Percentiles rank a stretch among this genome's conserved stretches.
Conservation (phyloP, 352 stramenopile species). For the Phytophthora pinifolia region DNA sequence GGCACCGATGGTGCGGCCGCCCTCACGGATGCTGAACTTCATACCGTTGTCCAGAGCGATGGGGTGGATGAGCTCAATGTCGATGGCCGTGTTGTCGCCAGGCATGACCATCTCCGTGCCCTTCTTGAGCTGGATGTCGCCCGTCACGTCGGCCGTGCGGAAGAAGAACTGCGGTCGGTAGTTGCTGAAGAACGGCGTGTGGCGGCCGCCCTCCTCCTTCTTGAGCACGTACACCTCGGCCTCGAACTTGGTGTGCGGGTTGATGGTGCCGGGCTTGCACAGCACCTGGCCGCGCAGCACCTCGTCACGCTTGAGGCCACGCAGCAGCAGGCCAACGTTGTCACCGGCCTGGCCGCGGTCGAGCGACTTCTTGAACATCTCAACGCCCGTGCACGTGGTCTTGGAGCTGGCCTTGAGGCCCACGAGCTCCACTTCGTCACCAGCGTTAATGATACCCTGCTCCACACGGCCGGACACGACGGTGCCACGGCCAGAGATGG, state of each 20-base stretch:
- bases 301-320: constrained; percentile 95
- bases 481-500: constrained; percentile 96
- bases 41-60: constrained; percentile 93
- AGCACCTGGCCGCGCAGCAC: constrained; percentile 91
- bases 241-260: constrained; percentile 92
- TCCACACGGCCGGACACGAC: constrained; percentile 96
- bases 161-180: constrained; percentile 98
- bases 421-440: constrained; percentile 55
- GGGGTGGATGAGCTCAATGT: constrained; percentile 92
- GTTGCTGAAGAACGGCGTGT: constrained; percentile 97
- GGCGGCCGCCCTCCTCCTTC: constrained; percentile 95
- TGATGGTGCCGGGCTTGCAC: constrained; percentile 87
- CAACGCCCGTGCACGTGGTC: constrained; percentile 85
- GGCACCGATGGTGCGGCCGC: constrained; percentile 94
- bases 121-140: constrained; percentile 85
- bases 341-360: constrained; percentile 94
- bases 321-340: constrained; percentile 94
- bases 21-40: constrained; percentile 96
- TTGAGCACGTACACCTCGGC: constrained; percentile 96
- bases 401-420: constrained; percentile 43
- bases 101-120: constrained; percentile 95
- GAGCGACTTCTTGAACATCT: constrained; percentile 98
- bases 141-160: constrained; percentile 95
- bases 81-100: constrained; percentile 94
- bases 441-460: constrained; percentile 77